Evolutionary conservation across 768 basidiomycete genomes (phyloP).

Genomic region (Lactarius quietus): DNA sequence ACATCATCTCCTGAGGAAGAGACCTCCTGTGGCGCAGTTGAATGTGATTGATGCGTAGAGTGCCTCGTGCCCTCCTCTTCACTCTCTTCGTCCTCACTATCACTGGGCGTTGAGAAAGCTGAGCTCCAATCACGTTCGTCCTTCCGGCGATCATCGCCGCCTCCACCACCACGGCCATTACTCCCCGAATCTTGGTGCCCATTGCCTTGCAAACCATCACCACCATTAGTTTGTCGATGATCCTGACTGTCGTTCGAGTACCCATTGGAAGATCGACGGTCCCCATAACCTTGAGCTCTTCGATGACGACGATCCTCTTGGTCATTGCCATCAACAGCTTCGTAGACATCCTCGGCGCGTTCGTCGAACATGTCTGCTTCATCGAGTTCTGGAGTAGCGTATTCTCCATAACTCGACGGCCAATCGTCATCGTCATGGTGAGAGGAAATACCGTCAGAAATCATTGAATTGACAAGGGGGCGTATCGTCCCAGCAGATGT

Average conservation of each 20-base stretch:
- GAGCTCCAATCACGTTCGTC: conserved; percentile 34
- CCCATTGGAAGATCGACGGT: conserved; percentile 8
- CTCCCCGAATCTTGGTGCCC: conserved; percentile 21
- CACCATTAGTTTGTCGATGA: conserved; percentile 26
- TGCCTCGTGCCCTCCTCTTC: conserved; percentile 35
- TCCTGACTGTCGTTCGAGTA: conserved; percentile 24
- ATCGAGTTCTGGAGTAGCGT: conserved; percentile 13
- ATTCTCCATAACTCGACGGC: conserved; percentile 11
- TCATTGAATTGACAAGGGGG: conserved; percentile 26
- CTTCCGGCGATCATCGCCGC: conserved; percentile 41
- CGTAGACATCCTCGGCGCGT: neutral
- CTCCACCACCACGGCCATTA: conserved; percentile 27
- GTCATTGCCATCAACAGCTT: conserved; percentile 11
- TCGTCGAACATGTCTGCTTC: conserved; percentile 15
- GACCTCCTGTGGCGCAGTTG: conserved; percentile 15
- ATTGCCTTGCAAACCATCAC: conserved; percentile 32
- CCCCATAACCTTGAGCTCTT: neutral
- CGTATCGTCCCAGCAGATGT: conserved; percentile 46
- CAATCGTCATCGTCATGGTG: conserved; percentile 23
- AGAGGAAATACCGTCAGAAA: conserved; percentile 18
- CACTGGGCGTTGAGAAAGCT: conserved; percentile 34
- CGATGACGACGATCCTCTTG: conserved; percentile 1
- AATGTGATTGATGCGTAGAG: neutral
- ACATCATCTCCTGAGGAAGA: conserved; percentile 49
- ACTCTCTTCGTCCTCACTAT: conserved; percentile 39